Base-by-base conservation (phyloP, 2,329 filamentous ascomycete genomes). In the Cylindrodendrum hubeiense region DNA sequence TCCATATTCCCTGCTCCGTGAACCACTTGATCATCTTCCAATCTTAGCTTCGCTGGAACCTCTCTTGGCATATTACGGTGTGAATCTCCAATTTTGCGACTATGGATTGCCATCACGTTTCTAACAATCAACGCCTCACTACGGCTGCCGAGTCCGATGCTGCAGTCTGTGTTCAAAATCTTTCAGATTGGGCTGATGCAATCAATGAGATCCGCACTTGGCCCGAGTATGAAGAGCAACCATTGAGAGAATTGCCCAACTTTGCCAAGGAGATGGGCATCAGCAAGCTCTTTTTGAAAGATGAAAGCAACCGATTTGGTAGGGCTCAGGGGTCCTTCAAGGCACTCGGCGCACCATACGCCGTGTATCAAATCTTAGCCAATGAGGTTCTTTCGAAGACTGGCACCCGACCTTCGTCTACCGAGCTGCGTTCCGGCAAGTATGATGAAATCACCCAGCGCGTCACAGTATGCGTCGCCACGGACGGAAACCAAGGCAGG, bases 301-400 rank as follows among this genome's bases (percentile, higher is more conserved):
- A 69, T 24, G 67, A 69, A 28, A 69, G 67, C 58, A 53, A 34
- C 22, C 47, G 67, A 2, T 69, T 69, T 17, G 65, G 67, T 7
- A 60, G 34, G 13, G 13, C 28, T 8, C 54, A 67, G 3, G 67
- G 56, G 4, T 67, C 67, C 2, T 69, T 67, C 61, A 69, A 69
- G 46, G 67, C 58, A 1, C 67, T 69, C 19, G 67, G 67, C 6
- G 65, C 67, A 6, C 64, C 67, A 1, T 69, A 69, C n/a, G 67
- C 67, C 6, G 53, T 69, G 13, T 69, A 56, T 22, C 62, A 43
- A 17, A 67, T 69, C 28, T 22, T 69, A 10, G 51, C 44, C 57
- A 19, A 63, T 8, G 57, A 62, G n/a, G 67, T 69, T 3, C 49
- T 44, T 13, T 22, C 15, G 3, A 22, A 30, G 7, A 60, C 22